Base-by-base conservation (phyloP, 192 early-diverging fungal genomes). In the Backusella macrospora region DNA sequence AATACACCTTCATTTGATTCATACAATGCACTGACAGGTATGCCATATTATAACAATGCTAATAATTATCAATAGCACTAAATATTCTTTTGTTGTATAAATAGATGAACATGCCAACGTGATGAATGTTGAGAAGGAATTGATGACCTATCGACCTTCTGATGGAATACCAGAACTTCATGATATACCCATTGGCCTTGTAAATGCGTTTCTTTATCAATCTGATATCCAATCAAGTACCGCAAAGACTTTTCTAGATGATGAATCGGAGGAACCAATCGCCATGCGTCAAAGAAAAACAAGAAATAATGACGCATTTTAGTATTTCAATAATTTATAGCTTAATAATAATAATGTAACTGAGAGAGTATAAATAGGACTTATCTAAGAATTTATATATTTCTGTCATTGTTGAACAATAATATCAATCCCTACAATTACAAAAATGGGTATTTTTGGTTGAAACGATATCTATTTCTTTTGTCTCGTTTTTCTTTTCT, bases 1-100 rank as follows among this genome's bases (percentile, higher is more conserved):
- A 91, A 91, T 68, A 96, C 96, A 5, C 86, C 88, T 3, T 82
- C 90, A 23, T 86, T 96, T 21, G 87, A 90, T 79, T 92, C 92
- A 0, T 85, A 90, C 47, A 75, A 86, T 47, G 92, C 91, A 42
- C 88, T 96, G 29, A 90, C 92, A 26, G 95, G 93, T 87, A 84
- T 71, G 5, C 5, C 16, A n/a, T 37, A 18, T 26, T 23, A 55
- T 43, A 40, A 37, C 10, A 16, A 73, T 64, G 42, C 34, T 43
- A 12, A 34, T 59, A 40, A 18, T 34, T n/a, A 14, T 45, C 6
- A 55, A 26, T 40, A 73, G 29, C 42, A 49, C 23, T 37, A 64
- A 21, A 44, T 48, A 23, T 37, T 76, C 42, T 68, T 59, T 26
- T 79, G 13, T 39, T 37, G 43, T 37, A 44, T 44, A 55, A 10